These are phyloP conservation scores for Wickerhamomyces strasburgensis DNA, from an alignment of 805 yeast genomes.

Conservation along the genomic window DNA sequence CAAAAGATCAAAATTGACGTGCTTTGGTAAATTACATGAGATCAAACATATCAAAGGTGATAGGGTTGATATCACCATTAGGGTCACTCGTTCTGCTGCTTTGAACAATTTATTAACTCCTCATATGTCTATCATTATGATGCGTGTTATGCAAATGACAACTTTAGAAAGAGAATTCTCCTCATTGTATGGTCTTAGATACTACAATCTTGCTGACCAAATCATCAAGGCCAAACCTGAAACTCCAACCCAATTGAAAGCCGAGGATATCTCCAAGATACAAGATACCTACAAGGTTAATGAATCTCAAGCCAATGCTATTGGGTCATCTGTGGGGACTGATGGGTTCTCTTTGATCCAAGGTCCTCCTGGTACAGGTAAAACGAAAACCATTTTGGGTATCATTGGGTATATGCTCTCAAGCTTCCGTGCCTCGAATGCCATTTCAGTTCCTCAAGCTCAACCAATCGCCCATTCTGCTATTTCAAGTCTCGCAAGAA, in stretches of 20 bases:
- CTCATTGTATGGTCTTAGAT: constrained; percentile 74
- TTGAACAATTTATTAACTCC: constrained; percentile 55
- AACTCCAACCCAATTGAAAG: constrained; percentile 29
- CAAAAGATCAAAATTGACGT: constrained; percentile 37
- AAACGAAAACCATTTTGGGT: constrained; percentile 93
- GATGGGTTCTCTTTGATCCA: constrained; percentile 88
- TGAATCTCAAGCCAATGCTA: constrained; percentile 87
- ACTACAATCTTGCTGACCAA: constrained; percentile 68
- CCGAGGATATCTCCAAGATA: constrained; percentile 35
- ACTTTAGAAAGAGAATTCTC: constrained; percentile 92
- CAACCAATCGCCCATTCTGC: constrained; percentile 5
- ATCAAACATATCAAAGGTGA: constrained; percentile 61
- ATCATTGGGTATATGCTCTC: constrained; percentile 75
- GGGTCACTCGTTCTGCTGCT: constrained; percentile 47
- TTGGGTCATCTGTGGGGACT: constrained; percentile 60
- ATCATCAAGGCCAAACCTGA: constrained; percentile 67
- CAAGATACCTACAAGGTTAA: constrained; percentile 58
- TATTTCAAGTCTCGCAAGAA: constrained; percentile 15
- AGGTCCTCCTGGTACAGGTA: constrained; percentile 99
- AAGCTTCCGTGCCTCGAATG: constrained; percentile 24
- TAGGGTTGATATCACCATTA: constrained; percentile 66
- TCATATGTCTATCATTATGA: constrained; percentile 55
- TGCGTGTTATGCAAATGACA: constrained; percentile 79
- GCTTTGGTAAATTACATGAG: constrained; percentile 78
- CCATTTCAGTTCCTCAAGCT: constrained; percentile 28